Evolutionary conservation across 2,329 filamentous ascomycete species (phyloP), one percentile per base, ranked within the genome.

Genomic region (Achaetomium macrosporum): DNA sequence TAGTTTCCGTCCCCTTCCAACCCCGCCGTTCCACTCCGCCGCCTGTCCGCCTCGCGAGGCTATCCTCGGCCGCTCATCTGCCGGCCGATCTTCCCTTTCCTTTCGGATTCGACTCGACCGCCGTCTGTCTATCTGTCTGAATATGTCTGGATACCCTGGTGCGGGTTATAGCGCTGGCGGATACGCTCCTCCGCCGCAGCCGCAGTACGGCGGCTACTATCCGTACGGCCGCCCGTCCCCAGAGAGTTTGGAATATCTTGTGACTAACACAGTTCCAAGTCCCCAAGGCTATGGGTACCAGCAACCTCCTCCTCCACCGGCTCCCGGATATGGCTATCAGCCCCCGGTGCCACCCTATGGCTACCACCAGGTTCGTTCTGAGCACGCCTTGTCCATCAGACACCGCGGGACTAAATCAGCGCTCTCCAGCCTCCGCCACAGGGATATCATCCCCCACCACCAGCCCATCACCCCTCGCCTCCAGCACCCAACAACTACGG

Each of bases 71-170:
- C 51, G 44, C 40, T 49, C 47, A 48, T 17, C 43, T 35, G 36
- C 37, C 20, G 37, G 39, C 33, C 42, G 19, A 19, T 31, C 35
- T 20, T 13, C 40, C 2, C 15, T 40, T 36, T 41, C n/a, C 36
- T 19, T 49, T 29, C 25, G 41, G 39, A 19, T 16, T 30, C 43
- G 29, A 43, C 31, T 13, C 45, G 17, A 12, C 19, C 15, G 29
- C 12, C 43, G 53, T 37, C 44, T 37, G 42, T 42, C 40, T 37
- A 37, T 42, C 40, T 37, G 35, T 29, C 31, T 36, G 50, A 55
- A 62, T 60, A 86, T 85, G 83, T 84, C 83, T 60, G 82, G 80
- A 64, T 85, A 83, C 66, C 80, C 79, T 59, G 76, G 76, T 55
- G 67, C 73, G 55, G 71, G 72, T 44, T 82, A 83, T 64, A 71